phyloP scores from a whole-genome alignment of 768 basidiomycete genomes.

The Suillus spraguei region DNA sequence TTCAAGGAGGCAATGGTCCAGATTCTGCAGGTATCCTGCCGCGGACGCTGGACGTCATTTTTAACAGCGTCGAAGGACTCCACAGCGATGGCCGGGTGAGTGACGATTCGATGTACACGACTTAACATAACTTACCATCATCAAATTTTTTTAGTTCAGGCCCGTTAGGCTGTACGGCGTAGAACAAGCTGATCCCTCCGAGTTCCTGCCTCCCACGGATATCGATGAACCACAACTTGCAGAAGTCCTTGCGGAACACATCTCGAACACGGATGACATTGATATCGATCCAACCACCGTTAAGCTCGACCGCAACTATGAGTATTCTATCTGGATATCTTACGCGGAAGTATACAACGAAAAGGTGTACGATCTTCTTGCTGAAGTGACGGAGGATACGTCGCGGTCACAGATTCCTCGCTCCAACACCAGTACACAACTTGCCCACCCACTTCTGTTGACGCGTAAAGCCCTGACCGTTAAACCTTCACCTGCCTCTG shows the following conservation, averaged over 20 bases:
- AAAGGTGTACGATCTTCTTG: slow-evolving; percentile 93
- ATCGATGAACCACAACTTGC: slow-evolving; percentile 59
- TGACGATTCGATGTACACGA: slow-evolving; percentile 10
- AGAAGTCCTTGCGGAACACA: slow-evolving; percentile 64
- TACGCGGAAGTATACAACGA: slow-evolving; percentile 99
- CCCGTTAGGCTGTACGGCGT: slow-evolving; percentile 80
- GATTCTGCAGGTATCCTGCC: slow-evolving; percentile 87
- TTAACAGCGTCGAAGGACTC: slow-evolving; percentile 86
- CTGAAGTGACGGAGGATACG: slow-evolving; percentile 52
- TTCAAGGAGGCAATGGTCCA: slow-evolving; percentile 78
- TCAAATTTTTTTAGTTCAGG: slow-evolving; percentile 52
- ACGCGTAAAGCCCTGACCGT: slow-evolving; percentile 84
- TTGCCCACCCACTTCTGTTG: slow-evolving; percentile 53
- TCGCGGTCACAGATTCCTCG: slow-evolving; percentile 27
- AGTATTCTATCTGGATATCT: slow-evolving; percentile 92
- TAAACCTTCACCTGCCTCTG: slow-evolving; percentile 73
- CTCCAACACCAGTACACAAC: slow-evolving; percentile 29
- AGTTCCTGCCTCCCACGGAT: slow-evolving; percentile 43
- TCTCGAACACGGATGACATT: slow-evolving; percentile 38
- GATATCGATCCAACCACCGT: slow-evolving; percentile 66
- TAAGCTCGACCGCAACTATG: slow-evolving; percentile 85
- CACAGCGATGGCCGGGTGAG: slow-evolving; percentile 74
- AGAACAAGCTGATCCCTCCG: slow-evolving; percentile 59
- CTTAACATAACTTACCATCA: slow-evolving; percentile 15
- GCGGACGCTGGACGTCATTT: slow-evolving; percentile 87